Evolutionary conservation across 1,284 basidiomycete genomes (phyloP).

Genomic region (Pseudozyma pruni): DNA sequence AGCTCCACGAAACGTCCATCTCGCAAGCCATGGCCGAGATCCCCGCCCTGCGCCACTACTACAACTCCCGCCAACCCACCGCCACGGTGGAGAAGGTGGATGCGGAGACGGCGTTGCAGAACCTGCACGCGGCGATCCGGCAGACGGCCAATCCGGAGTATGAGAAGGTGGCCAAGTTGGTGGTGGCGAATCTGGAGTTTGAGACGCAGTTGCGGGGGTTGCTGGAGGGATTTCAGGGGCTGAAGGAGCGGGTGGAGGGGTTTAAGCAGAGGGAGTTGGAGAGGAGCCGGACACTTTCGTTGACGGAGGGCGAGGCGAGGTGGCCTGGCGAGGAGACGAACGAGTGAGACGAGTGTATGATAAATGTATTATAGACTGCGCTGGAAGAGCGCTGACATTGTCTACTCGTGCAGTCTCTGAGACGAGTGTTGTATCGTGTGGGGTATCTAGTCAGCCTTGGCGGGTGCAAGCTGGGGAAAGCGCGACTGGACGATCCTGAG

Average conservation of each 20-base stretch:
- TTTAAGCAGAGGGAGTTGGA: conserved; percentile 18
- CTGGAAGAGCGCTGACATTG: too few species aligned
- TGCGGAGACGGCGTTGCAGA: conserved; percentile 15
- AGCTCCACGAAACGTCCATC: conserved; percentile 24
- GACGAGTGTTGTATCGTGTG: too few species aligned
- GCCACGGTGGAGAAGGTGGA: not conserved
- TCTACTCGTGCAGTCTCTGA: too few species aligned
- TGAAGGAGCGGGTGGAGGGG: conserved; percentile 39
- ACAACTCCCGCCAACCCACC: conserved; percentile 18
- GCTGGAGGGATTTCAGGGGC: conserved; percentile 22
- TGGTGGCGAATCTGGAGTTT: conserved; percentile 40
- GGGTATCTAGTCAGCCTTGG: too few species aligned
- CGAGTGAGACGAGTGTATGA: not conserved
- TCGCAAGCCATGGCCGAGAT: conserved; percentile 34
- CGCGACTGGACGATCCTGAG: conserved; percentile 72
- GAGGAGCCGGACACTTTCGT: not conserved
- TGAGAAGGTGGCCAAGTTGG: conserved; percentile 29
- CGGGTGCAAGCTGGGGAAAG: conserved; percentile 25
- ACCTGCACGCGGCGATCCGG: conserved; percentile 21
- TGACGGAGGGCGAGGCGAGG: not conserved
- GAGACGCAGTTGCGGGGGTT: conserved; percentile 26
- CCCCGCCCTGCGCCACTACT: conserved; percentile 41
- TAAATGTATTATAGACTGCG: not conserved
- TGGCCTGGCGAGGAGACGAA: not conserved
- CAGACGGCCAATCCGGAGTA: conserved; percentile 32